A percentile compares a stretch with the other conserved stretches of the same genome.
These are phyloP conservation scores for Lolium perenne DNA, from an alignment of 176 grass and related monocot genomes.

Conservation along the genomic window DNA sequence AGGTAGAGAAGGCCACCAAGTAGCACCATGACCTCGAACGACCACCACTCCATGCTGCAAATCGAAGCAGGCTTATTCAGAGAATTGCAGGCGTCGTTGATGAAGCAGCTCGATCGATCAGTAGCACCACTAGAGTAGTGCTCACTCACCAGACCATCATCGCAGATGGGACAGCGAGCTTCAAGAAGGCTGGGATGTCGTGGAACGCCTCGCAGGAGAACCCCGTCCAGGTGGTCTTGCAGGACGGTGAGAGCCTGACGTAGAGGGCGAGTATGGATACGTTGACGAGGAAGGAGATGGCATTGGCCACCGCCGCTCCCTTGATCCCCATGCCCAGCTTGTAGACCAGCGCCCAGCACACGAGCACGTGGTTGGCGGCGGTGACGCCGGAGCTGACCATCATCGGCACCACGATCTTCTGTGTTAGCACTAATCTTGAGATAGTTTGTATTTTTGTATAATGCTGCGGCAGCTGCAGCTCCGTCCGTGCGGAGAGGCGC, in stretches of 20 bases:
- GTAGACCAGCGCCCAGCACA: conserved; percentile 82
- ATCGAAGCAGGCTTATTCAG: not conserved
- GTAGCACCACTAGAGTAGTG: not conserved
- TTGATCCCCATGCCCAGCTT: conserved; percentile 52
- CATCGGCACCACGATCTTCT: conserved; percentile 10
- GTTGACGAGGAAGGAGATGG: conserved; percentile 57
- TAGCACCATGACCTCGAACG: not conserved
- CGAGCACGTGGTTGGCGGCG: conserved; percentile 47
- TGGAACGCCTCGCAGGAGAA: conserved; percentile 60
- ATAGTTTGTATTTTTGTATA: too few relatives aligned
- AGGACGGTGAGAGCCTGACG: conserved; percentile 52
- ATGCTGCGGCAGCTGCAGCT: too few relatives aligned
- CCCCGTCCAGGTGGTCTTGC: conserved; percentile 52
- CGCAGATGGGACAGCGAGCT: conserved; percentile 45
- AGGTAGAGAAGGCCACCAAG: not conserved
- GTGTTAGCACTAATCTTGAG: too few relatives aligned
- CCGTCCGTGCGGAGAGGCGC: too few relatives aligned
- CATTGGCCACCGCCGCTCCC: conserved; percentile 61
- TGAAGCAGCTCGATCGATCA: not conserved
- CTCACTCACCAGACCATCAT: conserved; percentile 80
- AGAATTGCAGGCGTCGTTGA: not conserved
- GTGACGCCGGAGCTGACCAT: conserved; percentile 45
- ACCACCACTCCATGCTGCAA: conserved; percentile 53
- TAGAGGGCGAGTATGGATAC: conserved; percentile 52
- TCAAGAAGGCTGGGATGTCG: not conserved